A percentile compares a stretch with the other conserved stretches of the same genome.
These are phyloP conservation scores for Avena atlantica DNA, from an alignment of 176 grass and related monocot species.

Conservation along the genomic window DNA sequence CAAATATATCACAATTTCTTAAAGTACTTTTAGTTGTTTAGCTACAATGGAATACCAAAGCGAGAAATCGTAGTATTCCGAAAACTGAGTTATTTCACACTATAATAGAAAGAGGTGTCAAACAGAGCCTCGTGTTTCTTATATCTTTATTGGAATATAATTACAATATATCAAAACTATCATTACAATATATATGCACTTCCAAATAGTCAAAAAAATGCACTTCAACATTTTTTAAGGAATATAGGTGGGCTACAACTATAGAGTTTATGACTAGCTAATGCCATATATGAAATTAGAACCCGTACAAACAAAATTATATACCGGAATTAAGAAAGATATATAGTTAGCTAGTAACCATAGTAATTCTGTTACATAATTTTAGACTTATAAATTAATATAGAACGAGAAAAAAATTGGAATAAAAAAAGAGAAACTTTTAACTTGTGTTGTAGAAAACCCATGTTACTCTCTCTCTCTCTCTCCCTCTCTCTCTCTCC, in stretches of 20 bases:
- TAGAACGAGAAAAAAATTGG: no score
- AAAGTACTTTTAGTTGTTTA: no score
- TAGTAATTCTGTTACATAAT: no score
- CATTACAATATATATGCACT: not conserved
- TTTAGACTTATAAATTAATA: no score
- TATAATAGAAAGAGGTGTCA: no score
- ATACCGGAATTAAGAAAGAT: not conserved
- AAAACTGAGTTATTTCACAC: no score
- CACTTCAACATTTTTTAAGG: no score
- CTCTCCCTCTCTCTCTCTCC: not conserved
- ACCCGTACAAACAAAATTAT: not conserved
- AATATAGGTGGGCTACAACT: not conserved
- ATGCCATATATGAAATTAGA: not conserved
- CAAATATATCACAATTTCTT: no score
- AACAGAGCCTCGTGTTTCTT: no score
- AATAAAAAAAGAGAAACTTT: not conserved
- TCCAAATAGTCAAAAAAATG: not conserved
- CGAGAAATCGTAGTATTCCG: no score
- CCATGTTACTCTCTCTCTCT: not conserved
- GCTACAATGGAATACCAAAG: no score
- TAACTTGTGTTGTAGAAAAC: not conserved
- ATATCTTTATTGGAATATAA: not conserved
- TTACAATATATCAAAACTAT: no score
- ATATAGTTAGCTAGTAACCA: not conserved
- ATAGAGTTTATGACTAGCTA: not conserved